Percentiles rank a stretch among this genome's conserved stretches.
Conservation (phyloP, 768 basidiomycete genomes). For the Kwoniella bestiolae region DNA sequence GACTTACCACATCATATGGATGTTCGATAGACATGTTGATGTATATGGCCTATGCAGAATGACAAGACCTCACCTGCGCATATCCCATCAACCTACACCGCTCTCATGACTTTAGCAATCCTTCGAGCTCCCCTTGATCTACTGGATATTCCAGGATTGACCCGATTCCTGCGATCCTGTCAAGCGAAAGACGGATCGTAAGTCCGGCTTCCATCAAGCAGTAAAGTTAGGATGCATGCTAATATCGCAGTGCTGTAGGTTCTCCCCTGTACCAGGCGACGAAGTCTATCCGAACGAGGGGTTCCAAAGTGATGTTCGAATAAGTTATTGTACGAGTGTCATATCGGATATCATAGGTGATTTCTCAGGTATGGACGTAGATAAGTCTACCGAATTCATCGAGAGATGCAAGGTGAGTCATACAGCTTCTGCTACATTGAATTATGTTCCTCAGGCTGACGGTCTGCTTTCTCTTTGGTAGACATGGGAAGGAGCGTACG, state of each 20-base stretch:
- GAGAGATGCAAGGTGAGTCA: constrained; percentile 70
- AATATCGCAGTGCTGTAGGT: too few relatives aligned
- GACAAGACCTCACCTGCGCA: constrained; percentile 64
- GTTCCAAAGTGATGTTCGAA: constrained; percentile 73
- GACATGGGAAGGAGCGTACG: constrained; percentile 94
- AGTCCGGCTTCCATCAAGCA: constrained; percentile 21
- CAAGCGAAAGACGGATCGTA: constrained; percentile 85
- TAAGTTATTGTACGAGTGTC: constrained; percentile 84
- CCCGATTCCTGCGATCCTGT: constrained; percentile 70
- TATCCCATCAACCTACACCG: constrained; percentile 92
- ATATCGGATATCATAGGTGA: constrained; percentile 75
- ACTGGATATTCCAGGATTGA: constrained; percentile 72
- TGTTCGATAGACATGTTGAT: too few relatives aligned
- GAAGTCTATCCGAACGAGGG: constrained; percentile 14
- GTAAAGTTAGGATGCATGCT: too few relatives aligned
- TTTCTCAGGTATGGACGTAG: constrained; percentile 74
- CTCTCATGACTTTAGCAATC: constrained; percentile 78
- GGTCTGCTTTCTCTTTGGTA: constrained; percentile 50
- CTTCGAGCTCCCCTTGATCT: constrained; percentile 80
- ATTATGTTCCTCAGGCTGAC: not conserved
- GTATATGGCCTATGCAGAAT: constrained; percentile 10
- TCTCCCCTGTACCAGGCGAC: constrained; percentile 57
- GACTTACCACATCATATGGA: constrained; percentile 5
- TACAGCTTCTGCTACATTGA: not conserved
- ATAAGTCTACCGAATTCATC: constrained; percentile 69